Base-by-base conservation (phyloP, 2,329 filamentous ascomycete genomes). In the Trichoderma sp. region DNA sequence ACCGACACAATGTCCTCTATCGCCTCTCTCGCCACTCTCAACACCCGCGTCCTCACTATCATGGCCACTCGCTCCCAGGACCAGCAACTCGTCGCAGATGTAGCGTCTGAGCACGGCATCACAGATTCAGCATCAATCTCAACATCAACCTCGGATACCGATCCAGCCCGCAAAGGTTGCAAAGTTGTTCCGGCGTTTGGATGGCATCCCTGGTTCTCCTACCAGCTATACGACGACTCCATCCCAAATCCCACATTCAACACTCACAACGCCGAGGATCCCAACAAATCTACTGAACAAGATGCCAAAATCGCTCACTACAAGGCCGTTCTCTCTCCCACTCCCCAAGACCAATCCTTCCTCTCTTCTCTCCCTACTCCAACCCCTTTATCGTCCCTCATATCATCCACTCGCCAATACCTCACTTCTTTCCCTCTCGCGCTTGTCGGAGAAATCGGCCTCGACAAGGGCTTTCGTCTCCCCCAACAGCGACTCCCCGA, bases 121-220 rank as follows among this genome's bases (percentile, higher is more conserved):
- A 43, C 57, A 1, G 36, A 56, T 5, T 6, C 67, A 57, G 5
- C 39, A 9, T 67, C 73, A 26, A n/a, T 9, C 43, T 12, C 21
- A 9, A 11, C 5, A 15, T 32, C 36, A 32, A 1, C 7, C 14
- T 26, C 47, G 1, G n/a, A n/a, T 36, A 24, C 3, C 14, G 34
- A 6, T 15, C 1, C 39, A 7, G 18, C 21, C 5, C 18, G n/a
- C 15, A 24, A 56, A 68, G 43, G 39, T 3, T 75, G 73, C 72
- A 73, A 70, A 26, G 76, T 85, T 66, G 76, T 95, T 4, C 92
- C 93, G 0, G 89, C 90, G n/a, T 95, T 95, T 81, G 93, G 93
- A 24, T 95, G 93, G 92, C 93, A 96, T 79, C 93, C 93, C 1
- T 96, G 93, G 93, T 95, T 95, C 80, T 92, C 92, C 1, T 86